A percentile compares a stretch with the other conserved stretches of the same genome.
These are phyloP conservation scores for Chlorociboria aeruginascens DNA, from an alignment of 495 filamentous ascomycete genomes.

Conservation along the genomic window DNA sequence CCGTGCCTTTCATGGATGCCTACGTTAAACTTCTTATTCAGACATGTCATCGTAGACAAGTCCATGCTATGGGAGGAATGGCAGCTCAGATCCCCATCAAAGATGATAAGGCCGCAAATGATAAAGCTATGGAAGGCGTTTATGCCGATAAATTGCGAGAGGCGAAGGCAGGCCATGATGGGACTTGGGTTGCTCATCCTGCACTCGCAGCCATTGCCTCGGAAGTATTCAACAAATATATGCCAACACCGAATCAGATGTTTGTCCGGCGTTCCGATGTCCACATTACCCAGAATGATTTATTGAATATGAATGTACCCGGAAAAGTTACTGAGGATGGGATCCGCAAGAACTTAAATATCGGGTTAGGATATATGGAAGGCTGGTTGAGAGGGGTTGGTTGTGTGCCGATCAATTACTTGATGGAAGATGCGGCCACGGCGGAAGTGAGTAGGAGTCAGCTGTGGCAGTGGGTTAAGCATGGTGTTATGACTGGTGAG, in stretches of 20 bases:
- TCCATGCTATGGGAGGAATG: slow-evolving; percentile 99
- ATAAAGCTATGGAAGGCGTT: slow-evolving; percentile 87
- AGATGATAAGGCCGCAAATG: slow-evolving; percentile 78
- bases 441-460: slow-evolving; percentile 87
- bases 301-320: slow-evolving; percentile 97
- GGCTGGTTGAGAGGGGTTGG: slow-evolving; percentile 92
- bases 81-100: slow-evolving; percentile 99
- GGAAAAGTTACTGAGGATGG: slow-evolving; percentile 89
- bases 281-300: slow-evolving; percentile 71
- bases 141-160: slow-evolving; percentile 94
- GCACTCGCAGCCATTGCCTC: slow-evolving; percentile 80
- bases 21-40: slow-evolving; percentile 95
- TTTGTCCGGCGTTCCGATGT: slow-evolving; percentile 87
- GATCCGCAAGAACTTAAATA: slow-evolving; percentile 96
- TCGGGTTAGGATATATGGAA: slow-evolving; percentile 97
- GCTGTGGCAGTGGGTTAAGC: slow-evolving; percentile 93
- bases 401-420: slow-evolving; percentile 94
- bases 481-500: slow-evolving; percentile 75
- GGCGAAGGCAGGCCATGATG: slow-evolving; percentile 90
- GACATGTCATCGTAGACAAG: slow-evolving; percentile 89
- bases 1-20: slow-evolving; percentile 96
- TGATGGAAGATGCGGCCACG: slow-evolving; percentile 99
- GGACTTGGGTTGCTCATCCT: slow-evolving; percentile 93
- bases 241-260: slow-evolving; percentile 98
- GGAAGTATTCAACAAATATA: slow-evolving; percentile 96